These are phyloP conservation scores for Fusarium mexicanum DNA, from an alignment of 2,329 filamentous ascomycete species.

Conservation along the genomic window DNA sequence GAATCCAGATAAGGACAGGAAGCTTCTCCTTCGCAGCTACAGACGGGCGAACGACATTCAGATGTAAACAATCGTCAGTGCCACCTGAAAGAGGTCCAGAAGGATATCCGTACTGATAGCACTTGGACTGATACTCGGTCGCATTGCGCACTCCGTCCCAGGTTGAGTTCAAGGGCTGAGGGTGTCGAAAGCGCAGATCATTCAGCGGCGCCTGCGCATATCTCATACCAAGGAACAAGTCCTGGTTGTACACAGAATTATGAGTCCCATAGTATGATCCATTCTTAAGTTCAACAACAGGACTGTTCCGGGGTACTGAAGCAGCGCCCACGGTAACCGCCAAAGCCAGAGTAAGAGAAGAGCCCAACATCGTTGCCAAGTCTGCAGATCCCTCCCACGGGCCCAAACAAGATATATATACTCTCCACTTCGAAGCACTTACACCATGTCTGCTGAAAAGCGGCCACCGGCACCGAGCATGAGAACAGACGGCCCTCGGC, in stretches of 20 bases:
- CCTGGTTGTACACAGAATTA: constrained; percentile 16
- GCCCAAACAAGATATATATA: not conserved
- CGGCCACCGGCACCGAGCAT: constrained; percentile 17
- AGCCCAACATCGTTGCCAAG: not conserved
- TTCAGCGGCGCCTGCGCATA: constrained; percentile 28
- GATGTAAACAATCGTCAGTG: constrained; percentile 26
- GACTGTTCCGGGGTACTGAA: not conserved
- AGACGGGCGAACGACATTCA: constrained; percentile 22
- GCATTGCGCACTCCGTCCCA: constrained; percentile 24
- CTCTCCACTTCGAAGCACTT: not conserved
- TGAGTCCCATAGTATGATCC: constrained; percentile 28
- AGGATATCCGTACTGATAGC: constrained; percentile 26
- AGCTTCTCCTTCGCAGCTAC: not conserved
- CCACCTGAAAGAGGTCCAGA: constrained; percentile 6
- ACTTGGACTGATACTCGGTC: constrained; percentile 21
- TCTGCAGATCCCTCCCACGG: not conserved
- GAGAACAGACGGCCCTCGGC: constrained; percentile 1
- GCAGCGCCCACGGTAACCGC: not conserved
- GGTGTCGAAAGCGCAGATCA: constrained; percentile 24
- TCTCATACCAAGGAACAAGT: constrained; percentile 24
- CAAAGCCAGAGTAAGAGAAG: not conserved
- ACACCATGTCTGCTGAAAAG: not conserved
- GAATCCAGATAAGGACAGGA: constrained; percentile 28
- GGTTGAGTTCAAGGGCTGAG: constrained; percentile 16
- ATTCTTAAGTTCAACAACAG: constrained; percentile 13